Base-by-base conservation (phyloP, 176 grass and related monocot species). In the Melocanna baccifera region DNA sequence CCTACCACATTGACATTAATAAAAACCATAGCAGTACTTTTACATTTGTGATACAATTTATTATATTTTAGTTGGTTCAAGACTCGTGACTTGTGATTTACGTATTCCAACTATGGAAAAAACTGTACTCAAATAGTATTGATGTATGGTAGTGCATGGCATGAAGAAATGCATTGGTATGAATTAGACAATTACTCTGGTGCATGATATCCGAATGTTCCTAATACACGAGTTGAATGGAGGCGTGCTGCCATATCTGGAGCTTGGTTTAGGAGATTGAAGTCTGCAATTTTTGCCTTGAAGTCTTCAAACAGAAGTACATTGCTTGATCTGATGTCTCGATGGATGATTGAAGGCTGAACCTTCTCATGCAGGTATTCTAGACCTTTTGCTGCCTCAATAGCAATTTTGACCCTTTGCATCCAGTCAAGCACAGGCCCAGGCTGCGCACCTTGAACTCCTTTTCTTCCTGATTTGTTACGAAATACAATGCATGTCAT, bases 311-410 rank as follows among this genome's bases (percentile, higher is more conserved):
- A 94, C 22, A 94, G 81, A 53, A 94, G 84, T 13, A 94, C 61
- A 78, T 94, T 94, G 86, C 89, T 94, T 83, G 92, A 94, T 89
- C 89, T 87, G 77, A 94, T 94, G 82, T 94, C 92, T 42, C 86
- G 84, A 67, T 91, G 92, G 78, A 94, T 89, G 73, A 91, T 87
- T 70, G 89, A 85, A 81, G 89, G 84, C 42, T 94, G 92, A 87
- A 91, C 89, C 83, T 91, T 94, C 77, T 94, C 92, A 83, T 94
- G 92, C 37, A 94, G 87, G 86, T 94, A 91, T 50, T 89, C 89
- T 68, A 94, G 75, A 25, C 92, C 92, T 81, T 94, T 94, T 56
- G 92, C 92, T 57, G 89, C 92, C 69, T 94, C 92, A 12, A 94
- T 86, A 52, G 89, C 84, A 85, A 94, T 91, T 87, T 86, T 94